Evolutionary conservation across 108 stramenopile genomes (phyloP).

Genomic region (Cyclotella choctawhatcheeana): DNA sequence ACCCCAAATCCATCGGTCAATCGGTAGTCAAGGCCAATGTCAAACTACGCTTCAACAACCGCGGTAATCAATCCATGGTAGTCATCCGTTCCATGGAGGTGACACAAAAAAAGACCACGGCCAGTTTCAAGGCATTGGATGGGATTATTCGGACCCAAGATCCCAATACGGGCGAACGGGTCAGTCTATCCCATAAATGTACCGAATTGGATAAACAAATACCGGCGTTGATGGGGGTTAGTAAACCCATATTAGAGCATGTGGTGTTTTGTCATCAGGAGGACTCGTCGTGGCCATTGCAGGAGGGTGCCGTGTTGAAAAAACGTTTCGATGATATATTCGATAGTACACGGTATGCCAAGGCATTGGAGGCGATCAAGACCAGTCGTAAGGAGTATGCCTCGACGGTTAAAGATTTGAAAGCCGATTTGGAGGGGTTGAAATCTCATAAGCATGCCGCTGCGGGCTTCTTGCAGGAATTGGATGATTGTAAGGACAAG

Average conservation of each 20-base stretch:
- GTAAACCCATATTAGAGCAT: conserved; percentile 95
- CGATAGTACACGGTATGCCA: conserved; percentile 94
- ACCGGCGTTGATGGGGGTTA: conserved; percentile 88
- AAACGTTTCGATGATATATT: conserved; percentile 99
- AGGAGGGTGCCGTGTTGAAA: conserved; percentile 97
- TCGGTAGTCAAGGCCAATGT: conserved; percentile 79
- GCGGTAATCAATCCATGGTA: conserved; percentile 82
- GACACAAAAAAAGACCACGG: conserved; percentile 81
- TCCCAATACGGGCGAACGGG: conserved; percentile 64
- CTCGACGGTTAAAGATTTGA: conserved; percentile 75
- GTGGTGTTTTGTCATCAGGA: conserved; percentile 99
- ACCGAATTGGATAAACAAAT: conserved; percentile 91
- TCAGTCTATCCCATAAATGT: conserved; percentile 88
- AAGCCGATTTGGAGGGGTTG: conserved; percentile 85
- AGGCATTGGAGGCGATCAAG: conserved; percentile 94
- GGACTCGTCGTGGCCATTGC: conserved; percentile 87
- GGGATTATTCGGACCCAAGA: conserved; percentile 81
- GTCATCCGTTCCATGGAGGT: conserved; percentile 92
- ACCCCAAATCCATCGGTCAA: conserved; percentile 79
- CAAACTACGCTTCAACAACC: conserved; percentile 90
- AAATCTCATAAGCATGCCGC: conserved; percentile 84
- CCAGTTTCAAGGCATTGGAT: conserved; percentile 92
- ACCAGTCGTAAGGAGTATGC: conserved; percentile 81
- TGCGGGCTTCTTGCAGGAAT: conserved; percentile 69
- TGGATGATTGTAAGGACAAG: conserved; percentile 62